Evolutionary conservation across 768 basidiomycete genomes (phyloP).

Genomic region (Neoboletus brunneissimus): DNA sequence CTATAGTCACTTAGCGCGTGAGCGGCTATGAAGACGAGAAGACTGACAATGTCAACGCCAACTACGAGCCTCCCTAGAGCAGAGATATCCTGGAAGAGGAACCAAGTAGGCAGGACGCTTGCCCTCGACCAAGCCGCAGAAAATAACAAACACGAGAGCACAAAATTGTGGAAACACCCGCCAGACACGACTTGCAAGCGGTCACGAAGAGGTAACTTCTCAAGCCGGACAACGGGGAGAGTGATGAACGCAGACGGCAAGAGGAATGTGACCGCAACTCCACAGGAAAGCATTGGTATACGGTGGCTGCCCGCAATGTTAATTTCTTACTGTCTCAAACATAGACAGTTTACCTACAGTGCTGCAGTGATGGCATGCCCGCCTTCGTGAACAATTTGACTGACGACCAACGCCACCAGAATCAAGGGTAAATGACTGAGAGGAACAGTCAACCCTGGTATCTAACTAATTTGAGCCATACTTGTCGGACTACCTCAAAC

Average conservation of each 20-base stretch:
- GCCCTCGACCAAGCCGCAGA: constrained; percentile 34
- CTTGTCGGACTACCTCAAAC: background rate
- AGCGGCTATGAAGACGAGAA: background rate
- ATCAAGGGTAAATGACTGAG: constrained; percentile 67
- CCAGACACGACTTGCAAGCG: constrained; percentile 65
- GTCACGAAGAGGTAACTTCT: constrained; percentile 37
- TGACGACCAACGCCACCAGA: constrained; percentile 54
- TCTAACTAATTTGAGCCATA: constrained; percentile 39
- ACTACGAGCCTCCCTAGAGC: constrained; percentile 54
- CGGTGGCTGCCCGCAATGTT: constrained; percentile 48
- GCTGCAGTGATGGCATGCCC: constrained; percentile 80
- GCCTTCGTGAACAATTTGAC: constrained; percentile 74
- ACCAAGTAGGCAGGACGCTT: constrained; percentile 25
- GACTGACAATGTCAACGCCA: constrained; percentile 50
- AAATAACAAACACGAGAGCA: constrained; percentile 51
- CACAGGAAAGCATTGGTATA: constrained; percentile 59
- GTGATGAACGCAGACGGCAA: constrained; percentile 76
- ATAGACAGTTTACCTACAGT: constrained; percentile 44
- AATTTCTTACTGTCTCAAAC: background rate
- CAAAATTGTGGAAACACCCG: constrained; percentile 77
- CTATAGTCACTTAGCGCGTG: constrained; percentile 33
- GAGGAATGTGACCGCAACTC: constrained; percentile 56
- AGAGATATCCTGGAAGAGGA: constrained; percentile 53
- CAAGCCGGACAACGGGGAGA: constrained; percentile 44
- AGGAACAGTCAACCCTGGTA: constrained; percentile 82